Base-by-base conservation (phyloP, 768 basidiomycete species). In the Leccinum obscurum region DNA sequence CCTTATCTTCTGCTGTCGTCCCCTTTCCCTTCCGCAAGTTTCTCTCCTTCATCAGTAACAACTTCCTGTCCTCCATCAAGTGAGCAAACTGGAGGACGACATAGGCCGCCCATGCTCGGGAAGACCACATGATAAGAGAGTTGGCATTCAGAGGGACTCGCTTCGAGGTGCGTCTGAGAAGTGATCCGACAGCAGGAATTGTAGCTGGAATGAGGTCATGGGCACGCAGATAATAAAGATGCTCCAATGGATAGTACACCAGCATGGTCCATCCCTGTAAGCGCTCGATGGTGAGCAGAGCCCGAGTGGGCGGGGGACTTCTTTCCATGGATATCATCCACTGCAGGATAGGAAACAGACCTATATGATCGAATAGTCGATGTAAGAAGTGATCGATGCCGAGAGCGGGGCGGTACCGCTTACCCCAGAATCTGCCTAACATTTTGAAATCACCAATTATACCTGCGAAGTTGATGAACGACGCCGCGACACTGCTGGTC, bases 371-470 rank as follows among this genome's bases (percentile, higher is more conserved):
- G 44, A 17, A 53, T n/a, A 15, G 52, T 15, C 37, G 30, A 30
- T 17, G 32, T 30, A 15, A 4, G 3, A 15, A 4, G 3, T 39
- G 17, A 35, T 35, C 9, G 15, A 17, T 13, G 49, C 57, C 39
- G 49, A 46, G 52, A 35, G 44, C 20, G 44, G 1, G 32, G 63
- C 17, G 8, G 58, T 8, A 24, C 30, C n/a, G 46, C 84, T 69
- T 67, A 90, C 92, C 92, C 87, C 90, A 92, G 64, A 92, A 80
- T 64, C 91, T 81, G 79, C 88, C 90, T 20, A 93, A 72, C 60
- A 81, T 89, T 57, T 89, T 81, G 0, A 90, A 87, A 71, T 91
- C 87, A 44, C 85, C 75, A 10, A 93, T 76, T 5, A 84, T 68
- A 48, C 78, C 75, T 0, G 79, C 81, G 28, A 92, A 75, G 63